Base-by-base conservation (phyloP, 441 rosid genomes). In the Biscutella laevigata region DNA sequence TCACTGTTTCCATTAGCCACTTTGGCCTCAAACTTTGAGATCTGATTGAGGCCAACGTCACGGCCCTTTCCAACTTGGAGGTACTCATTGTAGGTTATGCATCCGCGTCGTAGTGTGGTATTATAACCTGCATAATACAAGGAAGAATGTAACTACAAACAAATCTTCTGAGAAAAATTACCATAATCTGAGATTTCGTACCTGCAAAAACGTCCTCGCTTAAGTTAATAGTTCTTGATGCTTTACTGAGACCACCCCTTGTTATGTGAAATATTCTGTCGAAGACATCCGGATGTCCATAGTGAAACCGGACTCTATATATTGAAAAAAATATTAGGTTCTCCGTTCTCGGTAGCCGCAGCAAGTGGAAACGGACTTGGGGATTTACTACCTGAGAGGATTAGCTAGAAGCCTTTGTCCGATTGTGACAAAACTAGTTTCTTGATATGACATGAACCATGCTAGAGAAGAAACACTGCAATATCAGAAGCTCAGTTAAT, bases 361-460 rank as follows among this genome's bases (percentile, higher is more conserved):
- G 17, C 61, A 55, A 58, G 9, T 58, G 52, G 52, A 57, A 47
- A 29, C 24, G 10, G 11, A 39, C 17, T 21, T 7, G 2, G 22
- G 4, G 11, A 51, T 53, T 32, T n/a, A 34, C 21, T 79, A 77
- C 99, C 96, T 84, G 71, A 94, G 96, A 68, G 97, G 97, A 62
- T 88, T 83, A 64, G 95, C 88, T 68, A 88, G 94, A 67, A 88
- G 77, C 76, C 97, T 82, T 60, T 94, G 99, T 66, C 97, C 96
- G 59, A 88, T 94, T 44, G 99, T 88, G 71, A 81, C 99, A 64
- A 94, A 94, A 76, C 97, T 94, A 26, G 90, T 78, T 65, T 94
- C 99, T 57, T 94, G 99, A 74, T 88, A 88, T 41, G 97, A 94
- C 99, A 88, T 94, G 82, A 94, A 94, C 96, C 97, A 88, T 19